Percentiles rank a stretch among this genome's conserved stretches.
phyloP scores from a whole-genome alignment of 192 early-diverging fungal genomes.

The Linnemannia schmuckeri region DNA sequence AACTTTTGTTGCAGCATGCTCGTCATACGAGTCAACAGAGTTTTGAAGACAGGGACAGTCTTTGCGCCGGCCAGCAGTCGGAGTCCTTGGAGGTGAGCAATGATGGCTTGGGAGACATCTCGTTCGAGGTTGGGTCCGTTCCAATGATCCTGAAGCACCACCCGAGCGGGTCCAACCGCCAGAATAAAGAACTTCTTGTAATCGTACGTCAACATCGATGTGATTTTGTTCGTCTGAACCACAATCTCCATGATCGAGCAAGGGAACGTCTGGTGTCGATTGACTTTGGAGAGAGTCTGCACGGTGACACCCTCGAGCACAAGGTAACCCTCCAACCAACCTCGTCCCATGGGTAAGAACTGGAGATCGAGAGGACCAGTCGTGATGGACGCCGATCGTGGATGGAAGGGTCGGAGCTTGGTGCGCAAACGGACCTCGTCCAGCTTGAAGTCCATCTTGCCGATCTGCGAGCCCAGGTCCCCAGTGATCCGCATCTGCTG shows the following conservation, averaged over 20 bases:
- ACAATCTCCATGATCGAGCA: conserved; percentile 56
- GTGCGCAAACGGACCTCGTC: conserved; percentile 60
- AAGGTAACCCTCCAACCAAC: conserved; percentile 72
- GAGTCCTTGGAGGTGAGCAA: conserved; percentile 32
- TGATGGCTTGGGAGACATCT: conserved; percentile 34
- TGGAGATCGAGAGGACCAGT: conserved; percentile 62
- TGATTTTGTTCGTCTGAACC: conserved; percentile 63
- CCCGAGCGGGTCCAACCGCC: conserved; percentile 66
- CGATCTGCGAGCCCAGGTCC: conserved; percentile 76
- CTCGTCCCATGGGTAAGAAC: conserved; percentile 47
- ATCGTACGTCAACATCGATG: conserved; percentile 77
- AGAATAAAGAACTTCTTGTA: conserved; percentile 80
- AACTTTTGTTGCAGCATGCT: conserved; percentile 45
- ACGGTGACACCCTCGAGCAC: conserved; percentile 54
- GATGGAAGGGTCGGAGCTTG: conserved; percentile 57
- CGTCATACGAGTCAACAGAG: conserved; percentile 24
- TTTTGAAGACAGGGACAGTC: conserved; percentile 52
- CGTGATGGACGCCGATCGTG: conserved; percentile 50
- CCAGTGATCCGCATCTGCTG: conserved; percentile 63
- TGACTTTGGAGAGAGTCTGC: conserved; percentile 37
- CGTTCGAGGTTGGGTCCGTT: conserved; percentile 41
- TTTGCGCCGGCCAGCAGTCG: conserved; percentile 43
- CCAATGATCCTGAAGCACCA: conserved; percentile 66
- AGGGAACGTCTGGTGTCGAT: conserved; percentile 30
- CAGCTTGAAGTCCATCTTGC: conserved; percentile 65